Conservation (phyloP, 2,329 filamentous ascomycete genomes). For the Penicillium sp. region DNA sequence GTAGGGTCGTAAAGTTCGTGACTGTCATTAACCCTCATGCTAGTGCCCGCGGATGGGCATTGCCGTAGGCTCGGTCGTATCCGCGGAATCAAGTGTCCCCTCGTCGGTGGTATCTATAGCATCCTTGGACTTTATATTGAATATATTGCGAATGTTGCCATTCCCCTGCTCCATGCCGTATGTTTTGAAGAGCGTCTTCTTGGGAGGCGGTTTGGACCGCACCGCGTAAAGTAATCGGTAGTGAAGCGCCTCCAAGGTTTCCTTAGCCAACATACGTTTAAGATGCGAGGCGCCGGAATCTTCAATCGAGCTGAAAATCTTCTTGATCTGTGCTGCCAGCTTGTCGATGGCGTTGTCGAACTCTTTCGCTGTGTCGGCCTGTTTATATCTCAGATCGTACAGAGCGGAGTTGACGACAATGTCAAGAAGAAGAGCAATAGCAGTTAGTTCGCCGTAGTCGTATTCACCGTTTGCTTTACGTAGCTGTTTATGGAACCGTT, state of each 20-base stretch:
- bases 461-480: slow-evolving; percentile 29
- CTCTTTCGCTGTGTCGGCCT: slow-evolving; percentile 39
- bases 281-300: slow-evolving; percentile 72
- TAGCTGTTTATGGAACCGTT: slow-evolving; percentile 33
- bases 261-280: slow-evolving; percentile 73
- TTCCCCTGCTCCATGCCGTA: slow-evolving; percentile 11
- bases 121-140: slow-evolving; percentile 5
- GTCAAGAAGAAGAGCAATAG: slow-evolving; percentile 67
- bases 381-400: slow-evolving; percentile 30
- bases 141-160: slow-evolving; percentile 12
- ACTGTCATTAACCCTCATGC: slow-evolving; percentile 11
- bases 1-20: slow-evolving; percentile 9
- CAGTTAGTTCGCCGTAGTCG: slow-evolving; percentile 67
- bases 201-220: slow-evolving; percentile 60
- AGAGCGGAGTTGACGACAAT: slow-evolving; percentile 68
- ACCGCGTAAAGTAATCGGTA: slow-evolving; percentile 70
- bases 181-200: slow-evolving; percentile 44
- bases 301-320: slow-evolving; percentile 61
- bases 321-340: slow-evolving; percentile 60
- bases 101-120: background rate
- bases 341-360: slow-evolving; percentile 73
- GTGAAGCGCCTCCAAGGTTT: slow-evolving; percentile 69
- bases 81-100: background rate
- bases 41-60: slow-evolving; percentile 10
- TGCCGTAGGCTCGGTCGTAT: background rate